phyloP scores from a whole-genome alignment of 164 flowering plant species.

The Paratinospora sagittata region DNA sequence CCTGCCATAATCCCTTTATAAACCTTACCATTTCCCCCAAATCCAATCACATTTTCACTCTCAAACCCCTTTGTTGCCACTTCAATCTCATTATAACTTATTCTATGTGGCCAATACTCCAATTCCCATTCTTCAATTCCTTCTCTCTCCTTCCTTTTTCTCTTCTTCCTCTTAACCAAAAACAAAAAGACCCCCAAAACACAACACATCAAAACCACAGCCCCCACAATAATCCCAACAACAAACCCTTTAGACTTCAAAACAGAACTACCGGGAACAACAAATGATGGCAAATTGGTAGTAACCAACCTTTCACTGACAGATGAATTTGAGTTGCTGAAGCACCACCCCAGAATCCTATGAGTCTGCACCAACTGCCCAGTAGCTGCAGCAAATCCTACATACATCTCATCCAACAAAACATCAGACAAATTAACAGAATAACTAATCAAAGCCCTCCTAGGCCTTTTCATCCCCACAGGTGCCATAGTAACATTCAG shows the following conservation, averaged over 20 bases:
- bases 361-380: constrained; percentile 43
- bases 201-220: constrained; percentile 13
- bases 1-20: constrained; percentile 45
- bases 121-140: constrained; percentile 69
- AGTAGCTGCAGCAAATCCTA: constrained; percentile 53
- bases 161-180: constrained; percentile 20
- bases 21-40: constrained; percentile 67
- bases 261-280: constrained; percentile 28
- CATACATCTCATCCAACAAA: constrained; percentile 58
- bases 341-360: constrained; percentile 58
- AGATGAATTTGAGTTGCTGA: constrained; percentile 41
- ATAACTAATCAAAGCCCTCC: constrained; percentile 27
- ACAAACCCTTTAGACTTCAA: constrained; percentile 32
- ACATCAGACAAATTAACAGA: constrained; percentile 40
- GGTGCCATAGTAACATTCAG: constrained; percentile 55
- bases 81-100: constrained; percentile 40
- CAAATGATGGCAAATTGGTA: constrained; percentile 42
- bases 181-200: constrained; percentile 16
- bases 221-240: constrained; percentile 32
- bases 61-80: constrained; percentile 45
- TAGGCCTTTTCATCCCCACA: constrained; percentile 40
- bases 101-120: constrained; percentile 71
- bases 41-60: constrained; percentile 57
- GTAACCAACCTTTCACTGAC: constrained; percentile 37
- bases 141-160: constrained; percentile 27